Evolutionary conservation across 352 stramenopile genomes (phyloP).

Genomic region (Phytophthora capsici): DNA sequence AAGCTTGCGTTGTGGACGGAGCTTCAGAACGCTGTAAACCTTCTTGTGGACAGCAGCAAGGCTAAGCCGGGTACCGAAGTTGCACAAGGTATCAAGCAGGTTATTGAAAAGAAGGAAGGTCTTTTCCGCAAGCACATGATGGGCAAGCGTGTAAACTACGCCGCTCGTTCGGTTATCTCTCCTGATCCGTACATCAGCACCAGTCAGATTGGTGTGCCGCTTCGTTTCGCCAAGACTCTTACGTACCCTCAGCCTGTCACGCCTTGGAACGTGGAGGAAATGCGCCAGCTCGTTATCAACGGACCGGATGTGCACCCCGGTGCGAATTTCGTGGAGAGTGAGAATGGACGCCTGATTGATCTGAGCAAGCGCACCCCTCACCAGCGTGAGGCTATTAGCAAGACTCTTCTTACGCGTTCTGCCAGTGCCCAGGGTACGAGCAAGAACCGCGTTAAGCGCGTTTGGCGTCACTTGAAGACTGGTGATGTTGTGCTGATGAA

Average conservation of each 20-base stretch:
- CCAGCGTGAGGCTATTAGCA: conserved; percentile 96
- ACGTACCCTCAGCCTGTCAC: conserved; percentile 99
- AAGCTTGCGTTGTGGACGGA: conserved; percentile 97
- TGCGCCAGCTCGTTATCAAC: conserved; percentile 97
- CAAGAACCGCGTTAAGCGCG: conserved; percentile 93
- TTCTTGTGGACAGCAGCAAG: conserved; percentile 84
- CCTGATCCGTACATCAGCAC: conserved; percentile 99
- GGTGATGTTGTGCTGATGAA: conserved; percentile 99
- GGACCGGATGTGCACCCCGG: conserved; percentile 96
- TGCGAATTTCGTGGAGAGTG: conserved; percentile 98
- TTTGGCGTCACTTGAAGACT: conserved; percentile 98
- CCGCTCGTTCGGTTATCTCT: conserved; percentile 99
- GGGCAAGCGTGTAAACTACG: conserved; percentile 99
- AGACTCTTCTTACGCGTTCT: conserved; percentile 93
- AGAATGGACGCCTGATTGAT: conserved; percentile 94
- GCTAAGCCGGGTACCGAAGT: conserved; percentile 70
- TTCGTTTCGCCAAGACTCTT: conserved; percentile 98
- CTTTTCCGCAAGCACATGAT: conserved; percentile 99
- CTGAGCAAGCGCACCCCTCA: conserved; percentile 93
- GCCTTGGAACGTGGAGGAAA: conserved; percentile 97
- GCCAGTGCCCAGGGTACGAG: conserved; percentile 78
- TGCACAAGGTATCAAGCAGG: conserved; percentile 94
- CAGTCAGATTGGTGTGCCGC: conserved; percentile 99
- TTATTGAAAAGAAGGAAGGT: conserved; percentile 99
- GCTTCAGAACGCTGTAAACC: conserved; percentile 94